phyloP scores from a whole-genome alignment of 2,329 filamentous ascomycete species.

The Aphanocladium album region DNA sequence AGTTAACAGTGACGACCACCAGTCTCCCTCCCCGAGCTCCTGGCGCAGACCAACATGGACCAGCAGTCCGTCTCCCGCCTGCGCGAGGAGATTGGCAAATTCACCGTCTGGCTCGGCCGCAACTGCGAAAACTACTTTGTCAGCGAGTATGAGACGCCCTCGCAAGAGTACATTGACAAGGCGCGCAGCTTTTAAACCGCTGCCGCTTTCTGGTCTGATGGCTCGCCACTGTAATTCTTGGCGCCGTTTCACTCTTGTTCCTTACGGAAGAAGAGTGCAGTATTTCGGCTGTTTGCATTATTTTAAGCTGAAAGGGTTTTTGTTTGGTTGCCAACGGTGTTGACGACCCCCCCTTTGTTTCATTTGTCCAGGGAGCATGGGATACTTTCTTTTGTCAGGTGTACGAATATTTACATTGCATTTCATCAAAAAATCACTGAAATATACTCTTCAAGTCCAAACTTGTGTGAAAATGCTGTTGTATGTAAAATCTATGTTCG shows the following conservation, averaged over 20 bases:
- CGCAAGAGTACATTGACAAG: conserved; percentile 66
- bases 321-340: background rate
- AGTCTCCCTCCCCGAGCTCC: conserved; percentile 89
- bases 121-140: conserved; percentile 74
- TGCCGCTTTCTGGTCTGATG: no score
- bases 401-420: background rate
- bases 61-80: conserved; percentile 82
- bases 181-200: conserved; percentile 42
- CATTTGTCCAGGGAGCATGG: background rate
- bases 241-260: no score
- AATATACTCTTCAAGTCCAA: no score
- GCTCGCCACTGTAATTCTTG: no score
- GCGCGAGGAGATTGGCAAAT: conserved; percentile 80
- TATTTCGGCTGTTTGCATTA: no score
- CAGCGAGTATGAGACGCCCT: conserved; percentile 67
- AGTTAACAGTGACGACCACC: conserved; percentile 10
- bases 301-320: background rate
- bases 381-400: background rate
- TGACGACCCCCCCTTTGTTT: background rate
- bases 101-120: conserved; percentile 79
- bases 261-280: no score
- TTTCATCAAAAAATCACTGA: no score
- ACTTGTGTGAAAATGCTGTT: no score
- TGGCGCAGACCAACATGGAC: conserved; percentile 98
- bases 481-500: no score